Conservation (phyloP, 805 yeast genomes). For the Candida suzukii region DNA sequence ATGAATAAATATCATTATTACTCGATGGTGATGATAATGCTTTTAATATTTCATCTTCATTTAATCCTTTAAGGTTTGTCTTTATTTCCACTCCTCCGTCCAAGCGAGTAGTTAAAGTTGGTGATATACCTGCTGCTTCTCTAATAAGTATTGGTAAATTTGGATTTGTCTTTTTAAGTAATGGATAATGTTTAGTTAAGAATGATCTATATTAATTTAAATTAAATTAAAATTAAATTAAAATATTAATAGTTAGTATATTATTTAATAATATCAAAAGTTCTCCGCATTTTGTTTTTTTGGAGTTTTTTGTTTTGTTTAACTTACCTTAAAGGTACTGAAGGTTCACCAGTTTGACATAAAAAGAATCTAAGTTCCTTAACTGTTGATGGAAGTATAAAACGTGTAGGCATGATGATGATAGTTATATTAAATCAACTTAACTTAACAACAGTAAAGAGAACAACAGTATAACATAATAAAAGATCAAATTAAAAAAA, state of each 20-base stretch:
- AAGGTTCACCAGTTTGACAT: slow-evolving; percentile 71
- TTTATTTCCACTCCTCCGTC: slow-evolving; percentile 47
- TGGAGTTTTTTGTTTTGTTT: no score
- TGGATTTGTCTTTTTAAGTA: slow-evolving; percentile 57
- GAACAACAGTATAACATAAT: no score
- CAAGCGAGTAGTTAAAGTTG: slow-evolving; percentile 69
- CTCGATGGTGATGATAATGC: slow-evolving; percentile 14
- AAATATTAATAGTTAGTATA: not conserved
- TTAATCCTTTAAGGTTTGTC: slow-evolving; percentile 41
- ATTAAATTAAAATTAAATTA: no score
- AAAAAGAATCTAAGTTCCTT: slow-evolving; percentile 79
- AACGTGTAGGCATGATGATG: slow-evolving; percentile 13
- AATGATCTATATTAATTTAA: slow-evolving; percentile 43
- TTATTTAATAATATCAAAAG: slow-evolving; percentile 3
- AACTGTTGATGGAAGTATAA: slow-evolving; percentile 41
- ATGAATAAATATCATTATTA: not conserved
- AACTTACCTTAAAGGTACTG: slow-evolving; percentile 50
- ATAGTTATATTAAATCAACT: no score
- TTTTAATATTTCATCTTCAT: slow-evolving; percentile 35
- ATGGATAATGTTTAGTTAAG: slow-evolving; percentile 55
- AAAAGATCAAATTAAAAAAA: no score
- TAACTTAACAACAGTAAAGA: no score
- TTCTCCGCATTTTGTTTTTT: not conserved
- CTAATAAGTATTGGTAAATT: slow-evolving; percentile 69
- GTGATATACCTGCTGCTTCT: slow-evolving; percentile 68